Conservation (phyloP, 345 rosid genomes). For the Chamaenerion angustifolium region DNA sequence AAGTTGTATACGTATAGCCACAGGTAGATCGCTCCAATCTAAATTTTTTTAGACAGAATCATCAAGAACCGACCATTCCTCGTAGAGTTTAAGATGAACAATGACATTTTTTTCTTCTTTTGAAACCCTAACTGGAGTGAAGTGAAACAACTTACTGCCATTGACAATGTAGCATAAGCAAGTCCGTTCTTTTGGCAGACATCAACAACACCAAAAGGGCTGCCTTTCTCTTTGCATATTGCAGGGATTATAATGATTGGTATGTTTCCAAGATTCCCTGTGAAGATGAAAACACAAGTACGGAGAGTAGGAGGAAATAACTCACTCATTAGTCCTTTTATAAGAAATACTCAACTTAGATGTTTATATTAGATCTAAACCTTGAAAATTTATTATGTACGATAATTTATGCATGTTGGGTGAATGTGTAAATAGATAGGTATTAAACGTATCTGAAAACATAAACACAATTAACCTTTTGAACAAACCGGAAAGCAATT, state of each 20-base stretch:
- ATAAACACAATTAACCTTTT: too few relatives aligned
- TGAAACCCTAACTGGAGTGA: too few relatives aligned
- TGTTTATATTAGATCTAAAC: too few relatives aligned
- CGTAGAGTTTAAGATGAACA: background rate
- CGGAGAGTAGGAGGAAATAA: constrained; percentile 1
- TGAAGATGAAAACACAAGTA: background rate
- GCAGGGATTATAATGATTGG: constrained; percentile 13
- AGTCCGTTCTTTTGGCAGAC: constrained; percentile 10
- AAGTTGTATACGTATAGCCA: constrained; percentile 30
- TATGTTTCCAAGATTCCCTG: constrained; percentile 17
- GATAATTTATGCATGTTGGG: too few relatives aligned
- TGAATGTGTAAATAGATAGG: too few relatives aligned
- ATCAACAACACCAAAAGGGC: constrained; percentile 16
- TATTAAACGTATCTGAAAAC: too few relatives aligned
- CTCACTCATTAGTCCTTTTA: too few relatives aligned
- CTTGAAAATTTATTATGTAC: too few relatives aligned
- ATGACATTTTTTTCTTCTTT: background rate
- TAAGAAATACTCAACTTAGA: too few relatives aligned
- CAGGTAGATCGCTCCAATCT: constrained; percentile 25
- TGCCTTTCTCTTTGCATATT: constrained; percentile 9
- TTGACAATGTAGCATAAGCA: constrained; percentile 16
- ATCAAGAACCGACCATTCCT: too few relatives aligned
- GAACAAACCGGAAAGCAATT: too few relatives aligned
- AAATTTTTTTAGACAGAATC: constrained; percentile 1
- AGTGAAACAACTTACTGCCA: constrained; percentile 12